Percentiles rank a stretch among this genome's conserved stretches.
Evolutionary conservation across 805 yeast genomes (phyloP).

Genomic region (Saccharomyces eubayanus): DNA sequence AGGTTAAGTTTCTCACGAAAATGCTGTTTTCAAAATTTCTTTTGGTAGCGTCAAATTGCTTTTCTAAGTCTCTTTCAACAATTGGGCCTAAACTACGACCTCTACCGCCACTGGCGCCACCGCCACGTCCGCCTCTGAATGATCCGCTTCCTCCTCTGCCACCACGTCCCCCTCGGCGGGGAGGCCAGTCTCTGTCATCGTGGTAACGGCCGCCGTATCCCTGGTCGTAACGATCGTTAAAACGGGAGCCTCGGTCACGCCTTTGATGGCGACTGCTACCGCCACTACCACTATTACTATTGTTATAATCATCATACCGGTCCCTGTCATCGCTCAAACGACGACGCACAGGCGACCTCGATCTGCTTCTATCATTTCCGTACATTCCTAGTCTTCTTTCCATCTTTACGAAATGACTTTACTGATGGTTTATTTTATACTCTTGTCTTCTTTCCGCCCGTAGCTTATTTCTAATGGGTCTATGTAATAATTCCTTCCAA

Average conservation of each 20-base stretch:
- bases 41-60: slow-evolving; percentile 32
- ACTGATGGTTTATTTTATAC: neutral
- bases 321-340: slow-evolving; percentile 7
- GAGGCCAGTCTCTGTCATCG: slow-evolving; percentile 25
- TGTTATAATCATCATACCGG: neutral
- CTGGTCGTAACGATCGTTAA: slow-evolving; percentile 17
- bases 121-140: slow-evolving; percentile 17
- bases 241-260: slow-evolving; percentile 35
- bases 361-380: slow-evolving; percentile 8
- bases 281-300: slow-evolving; percentile 13
- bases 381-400: neutral
- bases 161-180: slow-evolving; percentile 12
- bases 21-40: slow-evolving; percentile 60
- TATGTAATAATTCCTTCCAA: neutral
- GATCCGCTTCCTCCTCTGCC: slow-evolving; percentile 1
- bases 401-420: neutral
- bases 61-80: slow-evolving; percentile 12
- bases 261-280: slow-evolving; percentile 21
- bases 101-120: slow-evolving; percentile 18
- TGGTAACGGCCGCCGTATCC: slow-evolving; percentile 31
- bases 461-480: neutral
- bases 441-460: neutral
- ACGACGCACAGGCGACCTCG: slow-evolving; percentile 18
- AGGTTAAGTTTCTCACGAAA: slow-evolving; percentile 66
- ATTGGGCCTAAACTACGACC: slow-evolving; percentile 15